Percentiles rank a stretch among this genome's conserved stretches.
phyloP scores from a whole-genome alignment of 2,329 filamentous ascomycete species.

The Aspergillus jensenii region DNA sequence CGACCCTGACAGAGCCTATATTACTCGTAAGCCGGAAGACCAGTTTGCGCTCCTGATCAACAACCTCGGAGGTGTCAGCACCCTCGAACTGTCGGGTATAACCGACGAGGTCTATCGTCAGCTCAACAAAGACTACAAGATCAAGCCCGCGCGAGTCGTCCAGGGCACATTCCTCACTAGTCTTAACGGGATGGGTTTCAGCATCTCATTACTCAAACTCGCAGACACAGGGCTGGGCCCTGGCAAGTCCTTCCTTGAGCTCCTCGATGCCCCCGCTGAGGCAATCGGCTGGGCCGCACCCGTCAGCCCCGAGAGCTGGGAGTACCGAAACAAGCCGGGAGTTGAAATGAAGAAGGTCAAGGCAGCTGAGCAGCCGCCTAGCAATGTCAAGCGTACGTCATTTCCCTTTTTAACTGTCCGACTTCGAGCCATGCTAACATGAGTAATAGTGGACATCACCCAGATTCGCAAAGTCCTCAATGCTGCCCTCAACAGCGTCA shows the following conservation, averaged over 20 bases:
- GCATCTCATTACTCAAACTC: conserved; percentile 64
- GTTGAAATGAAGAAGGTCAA: conserved; percentile 43
- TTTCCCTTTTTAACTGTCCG: background rate
- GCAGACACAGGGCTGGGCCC: conserved; percentile 57
- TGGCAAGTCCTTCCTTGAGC: conserved; percentile 59
- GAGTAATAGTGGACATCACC: conserved; percentile 48
- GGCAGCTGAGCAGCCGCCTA: conserved; percentile 49
- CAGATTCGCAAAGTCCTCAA: conserved; percentile 55
- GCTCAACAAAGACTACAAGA: conserved; percentile 57
- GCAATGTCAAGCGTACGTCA: conserved; percentile 52
- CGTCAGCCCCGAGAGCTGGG: conserved; percentile 60
- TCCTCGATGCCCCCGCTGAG: conserved; percentile 67
- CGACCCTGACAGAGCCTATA: conserved; percentile 64
- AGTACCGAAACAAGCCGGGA: conserved; percentile 42
- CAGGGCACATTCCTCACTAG: conserved; percentile 71
- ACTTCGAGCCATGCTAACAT: conserved; percentile 10
- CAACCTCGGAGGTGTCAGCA: conserved; percentile 68
- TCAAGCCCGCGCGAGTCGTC: conserved; percentile 62
- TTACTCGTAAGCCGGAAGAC: conserved; percentile 57
- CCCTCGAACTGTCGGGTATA: conserved; percentile 66
- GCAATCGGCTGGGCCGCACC: conserved; percentile 67
- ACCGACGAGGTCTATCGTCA: conserved; percentile 66
- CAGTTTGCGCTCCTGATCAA: conserved; percentile 66
- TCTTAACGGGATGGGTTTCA: conserved; percentile 70
- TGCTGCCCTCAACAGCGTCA: conserved; percentile 58